phyloP scores from a whole-genome alignment of 2,329 filamentous ascomycete genomes.

The Diplodia intermedia region DNA sequence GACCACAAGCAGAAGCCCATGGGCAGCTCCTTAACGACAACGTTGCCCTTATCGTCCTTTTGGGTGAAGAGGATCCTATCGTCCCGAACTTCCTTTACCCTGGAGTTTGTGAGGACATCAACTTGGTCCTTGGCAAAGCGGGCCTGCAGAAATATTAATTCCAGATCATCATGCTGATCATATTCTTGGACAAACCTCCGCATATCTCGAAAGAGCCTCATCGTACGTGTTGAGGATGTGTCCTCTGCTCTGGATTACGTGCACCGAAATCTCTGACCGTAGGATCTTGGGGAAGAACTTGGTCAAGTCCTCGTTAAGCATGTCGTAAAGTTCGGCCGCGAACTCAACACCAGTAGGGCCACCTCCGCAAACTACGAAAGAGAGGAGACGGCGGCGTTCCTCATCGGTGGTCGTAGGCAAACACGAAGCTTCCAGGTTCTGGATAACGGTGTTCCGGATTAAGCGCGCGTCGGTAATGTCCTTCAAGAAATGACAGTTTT shows the following conservation, averaged over 20 bases:
- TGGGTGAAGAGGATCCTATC: constrained; percentile 92
- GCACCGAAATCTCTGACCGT: constrained; percentile 97
- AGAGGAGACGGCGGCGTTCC: constrained; percentile 84
- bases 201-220: constrained; percentile 89
- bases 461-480: constrained; percentile 89
- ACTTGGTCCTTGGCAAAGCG: constrained; percentile 91
- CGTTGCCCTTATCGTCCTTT: constrained; percentile 72
- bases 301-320: constrained; percentile 92
- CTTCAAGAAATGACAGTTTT: constrained; percentile 94
- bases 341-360: constrained; percentile 98
- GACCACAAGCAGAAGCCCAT: constrained; percentile 98
- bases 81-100: constrained; percentile 84
- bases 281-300: constrained; percentile 84
- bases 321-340: constrained; percentile 92
- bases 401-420: constrained; percentile 91
- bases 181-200: constrained; percentile 62
- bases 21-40: constrained; percentile 89
- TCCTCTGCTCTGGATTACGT: constrained; percentile 90
- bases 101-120: constrained; percentile 88
- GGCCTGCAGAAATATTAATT: constrained; percentile 51
- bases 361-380: constrained; percentile 94
- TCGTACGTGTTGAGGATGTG: constrained; percentile 99
- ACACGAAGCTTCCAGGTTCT: constrained; percentile 88
- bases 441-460: constrained; percentile 87
- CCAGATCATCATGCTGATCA: background rate